Conservation (phyloP, 305 asterid genomes). For the Fraxinus latifolia region DNA sequence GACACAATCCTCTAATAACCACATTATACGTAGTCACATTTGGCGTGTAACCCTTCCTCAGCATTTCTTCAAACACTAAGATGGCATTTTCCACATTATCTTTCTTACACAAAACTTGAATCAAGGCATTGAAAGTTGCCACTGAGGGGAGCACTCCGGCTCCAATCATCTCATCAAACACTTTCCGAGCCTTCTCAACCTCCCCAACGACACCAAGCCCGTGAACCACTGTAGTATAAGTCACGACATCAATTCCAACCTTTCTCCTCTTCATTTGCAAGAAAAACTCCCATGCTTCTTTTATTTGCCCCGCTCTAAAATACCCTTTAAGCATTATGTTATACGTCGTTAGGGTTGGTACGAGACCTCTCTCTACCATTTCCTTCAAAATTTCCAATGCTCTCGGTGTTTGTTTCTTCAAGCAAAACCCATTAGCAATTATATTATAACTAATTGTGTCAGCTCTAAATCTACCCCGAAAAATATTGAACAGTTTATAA, state of each 20-base stretch:
- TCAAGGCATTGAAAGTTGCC: conserved; percentile 75
- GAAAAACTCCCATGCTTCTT: conserved; percentile 83
- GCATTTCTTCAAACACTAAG: conserved; percentile 61
- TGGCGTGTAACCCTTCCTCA: conserved; percentile 68
- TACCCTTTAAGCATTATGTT: conserved; percentile 78
- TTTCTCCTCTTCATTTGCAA: conserved; percentile 82
- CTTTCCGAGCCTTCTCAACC: conserved; percentile 59
- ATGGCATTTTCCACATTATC: conserved; percentile 74
- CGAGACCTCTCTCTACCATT: conserved; percentile 77
- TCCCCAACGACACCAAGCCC: conserved; percentile 82
- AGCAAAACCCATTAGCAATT: conserved; percentile 74
- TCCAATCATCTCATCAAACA: conserved; percentile 70
- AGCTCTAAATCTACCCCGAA: conserved; percentile 60
- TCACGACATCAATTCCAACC: conserved; percentile 71
- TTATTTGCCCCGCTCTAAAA: conserved; percentile 63
- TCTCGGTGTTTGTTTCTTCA: conserved; percentile 62
- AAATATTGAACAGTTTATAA: conserved; percentile 46
- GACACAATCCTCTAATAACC: conserved; percentile 78
- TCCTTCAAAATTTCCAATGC: conserved; percentile 74
- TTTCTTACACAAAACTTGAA: conserved; percentile 86
- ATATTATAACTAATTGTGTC: conserved; percentile 70
- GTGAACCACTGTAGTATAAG: conserved; percentile 79
- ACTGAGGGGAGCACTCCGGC: conserved; percentile 84
- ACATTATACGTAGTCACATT: conserved; percentile 68
- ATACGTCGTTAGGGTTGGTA: conserved; percentile 60